A percentile compares a stretch with the other conserved stretches of the same genome.
Conservation (phyloP, 2,329 filamentous ascomycete genomes). For the Blastomyces gilchristii region DNA sequence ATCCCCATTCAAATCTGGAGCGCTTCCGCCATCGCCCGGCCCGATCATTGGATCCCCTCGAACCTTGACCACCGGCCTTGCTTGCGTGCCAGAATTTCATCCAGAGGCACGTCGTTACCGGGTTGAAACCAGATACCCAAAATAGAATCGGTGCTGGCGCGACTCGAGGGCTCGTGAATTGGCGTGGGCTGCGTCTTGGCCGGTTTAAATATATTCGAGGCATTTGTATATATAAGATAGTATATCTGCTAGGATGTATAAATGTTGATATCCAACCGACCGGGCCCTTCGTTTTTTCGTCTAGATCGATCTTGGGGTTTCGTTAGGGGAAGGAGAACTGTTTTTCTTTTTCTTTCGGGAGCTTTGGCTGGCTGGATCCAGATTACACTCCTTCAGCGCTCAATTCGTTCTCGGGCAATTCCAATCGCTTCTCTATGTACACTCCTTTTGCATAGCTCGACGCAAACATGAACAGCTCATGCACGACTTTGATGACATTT, state of each 20-base stretch:
- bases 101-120: constrained; percentile 1
- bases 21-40: not conserved
- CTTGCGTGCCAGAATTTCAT: not conserved
- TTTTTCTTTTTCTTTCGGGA: not conserved
- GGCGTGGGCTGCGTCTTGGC: not conserved
- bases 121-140: constrained; percentile 5
- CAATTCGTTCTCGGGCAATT: constrained; percentile 4
- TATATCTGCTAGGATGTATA: not conserved
- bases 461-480: not conserved
- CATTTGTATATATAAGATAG: not conserved
- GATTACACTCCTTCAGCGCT: constrained; percentile 1
- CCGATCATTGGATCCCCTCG: constrained; percentile 1
- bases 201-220: not conserved
- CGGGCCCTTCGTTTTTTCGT: not conserved
- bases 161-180: not conserved
- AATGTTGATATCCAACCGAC: not conserved
- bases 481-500: constrained; percentile 24
- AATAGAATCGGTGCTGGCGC: not conserved
- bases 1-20: not conserved
- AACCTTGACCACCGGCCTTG: not conserved
- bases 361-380: constrained; percentile 4
- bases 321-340: not conserved
- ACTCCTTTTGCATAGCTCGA: constrained; percentile 15
- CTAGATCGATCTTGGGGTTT: not conserved
- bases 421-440: not conserved